Conservation (phyloP, 768 basidiomycete genomes). For the Hericium coralloides region DNA sequence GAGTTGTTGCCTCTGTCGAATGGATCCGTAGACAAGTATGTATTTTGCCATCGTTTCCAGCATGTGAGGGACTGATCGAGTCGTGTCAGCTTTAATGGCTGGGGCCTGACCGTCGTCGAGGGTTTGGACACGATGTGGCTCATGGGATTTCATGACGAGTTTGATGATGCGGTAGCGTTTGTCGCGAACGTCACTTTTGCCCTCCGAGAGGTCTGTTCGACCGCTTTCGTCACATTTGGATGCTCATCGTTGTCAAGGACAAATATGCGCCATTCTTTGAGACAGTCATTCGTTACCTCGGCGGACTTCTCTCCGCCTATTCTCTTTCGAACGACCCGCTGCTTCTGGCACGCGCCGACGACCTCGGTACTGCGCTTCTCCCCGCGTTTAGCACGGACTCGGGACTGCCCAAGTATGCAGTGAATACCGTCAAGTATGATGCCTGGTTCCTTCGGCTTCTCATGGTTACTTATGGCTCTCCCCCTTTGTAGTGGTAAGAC, state of each 20-base stretch:
- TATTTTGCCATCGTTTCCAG: background rate
- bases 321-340: conserved; percentile 57
- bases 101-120: conserved; percentile 72
- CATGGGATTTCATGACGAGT: conserved; percentile 67
- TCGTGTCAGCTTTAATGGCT: conserved; percentile 59
- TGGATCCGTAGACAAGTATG: conserved; percentile 34
- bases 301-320: conserved; percentile 78
- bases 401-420: conserved; percentile 60
- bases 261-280: conserved; percentile 26
- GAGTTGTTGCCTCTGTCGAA: conserved; percentile 53
- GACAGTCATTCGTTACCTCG: conserved; percentile 89
- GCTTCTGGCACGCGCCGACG: conserved; percentile 59
- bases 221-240: background rate
- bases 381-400: conserved; percentile 60
- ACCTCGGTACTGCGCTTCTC: conserved; percentile 63
- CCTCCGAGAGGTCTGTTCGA: conserved; percentile 25
- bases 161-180: conserved; percentile 46
- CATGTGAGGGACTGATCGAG: background rate
- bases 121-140: conserved; percentile 79
- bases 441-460: background rate
- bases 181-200: conserved; percentile 38
- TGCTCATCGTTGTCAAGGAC: background rate
- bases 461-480: background rate
- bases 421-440: conserved; percentile 54
- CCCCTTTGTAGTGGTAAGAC: background rate